phyloP scores from a whole-genome alignment of 1,139 yeast species.

The Scheffersomyces illinoinensis region DNA sequence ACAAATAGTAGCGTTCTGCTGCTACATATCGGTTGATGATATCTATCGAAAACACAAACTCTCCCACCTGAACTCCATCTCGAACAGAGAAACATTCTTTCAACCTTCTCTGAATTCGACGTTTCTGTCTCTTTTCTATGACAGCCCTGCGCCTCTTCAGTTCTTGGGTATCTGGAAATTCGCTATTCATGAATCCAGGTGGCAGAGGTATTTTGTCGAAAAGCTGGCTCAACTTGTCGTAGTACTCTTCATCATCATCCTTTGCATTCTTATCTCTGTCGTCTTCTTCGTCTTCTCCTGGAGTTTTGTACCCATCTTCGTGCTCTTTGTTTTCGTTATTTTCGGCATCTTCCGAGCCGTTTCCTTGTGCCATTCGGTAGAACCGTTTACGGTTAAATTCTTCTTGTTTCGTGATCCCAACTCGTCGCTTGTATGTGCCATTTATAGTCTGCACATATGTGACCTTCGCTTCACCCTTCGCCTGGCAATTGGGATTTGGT shows the following conservation, averaged over 20 bases:
- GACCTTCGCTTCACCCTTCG: neutral
- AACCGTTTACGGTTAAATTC: conserved; percentile 32
- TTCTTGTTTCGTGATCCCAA: conserved; percentile 31
- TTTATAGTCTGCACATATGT: conserved; percentile 5
- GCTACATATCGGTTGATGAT: conserved; percentile 16
- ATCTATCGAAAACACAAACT: conserved; percentile 16
- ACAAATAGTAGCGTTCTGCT: conserved; percentile 1
- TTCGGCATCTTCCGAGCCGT: conserved; percentile 8
- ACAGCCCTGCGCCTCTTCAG: conserved; percentile 11
- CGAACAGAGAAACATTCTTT: conserved; percentile 11
- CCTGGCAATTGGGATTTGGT: conserved; percentile 30
- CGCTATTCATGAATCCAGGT: conserved; percentile 64
- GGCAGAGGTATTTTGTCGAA: conserved; percentile 57
- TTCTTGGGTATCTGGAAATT: conserved; percentile 64
- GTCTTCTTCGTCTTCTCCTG: conserved; percentile 3
- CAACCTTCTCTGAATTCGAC: conserved; percentile 13
- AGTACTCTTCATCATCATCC: conserved; percentile 18
- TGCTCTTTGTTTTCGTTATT: conserved; percentile 12
- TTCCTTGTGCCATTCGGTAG: conserved; percentile 19
- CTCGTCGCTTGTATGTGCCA: conserved; percentile 17
- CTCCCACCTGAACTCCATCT: conserved; percentile 17
- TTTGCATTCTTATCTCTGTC: conserved; percentile 14
- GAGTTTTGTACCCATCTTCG: conserved; percentile 17
- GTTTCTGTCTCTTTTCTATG: conserved; percentile 12
- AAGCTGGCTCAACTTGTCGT: conserved; percentile 23